Base-by-base conservation (phyloP, 345 rosid genomes). In the Gossypium arboreum region DNA sequence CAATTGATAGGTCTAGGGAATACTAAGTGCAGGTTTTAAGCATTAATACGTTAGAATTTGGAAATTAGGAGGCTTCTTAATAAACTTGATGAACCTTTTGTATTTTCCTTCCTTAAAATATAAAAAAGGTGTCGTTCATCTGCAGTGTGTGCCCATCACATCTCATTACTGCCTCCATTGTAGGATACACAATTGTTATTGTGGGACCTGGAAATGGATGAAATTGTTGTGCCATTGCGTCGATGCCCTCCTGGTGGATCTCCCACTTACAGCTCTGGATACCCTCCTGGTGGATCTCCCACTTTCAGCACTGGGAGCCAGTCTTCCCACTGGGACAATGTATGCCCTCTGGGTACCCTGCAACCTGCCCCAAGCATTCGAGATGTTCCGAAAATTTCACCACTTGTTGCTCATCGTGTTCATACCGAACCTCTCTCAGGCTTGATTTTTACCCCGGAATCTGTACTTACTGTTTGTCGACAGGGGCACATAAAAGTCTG, bases 121-220 rank as follows among this genome's bases (percentile, higher is more conserved):
- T 15, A 52, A 7, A 52, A 52, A 15, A 18, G 3, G 56, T 18
- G n/a, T 4, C 6, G 20, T 52, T 16, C 16, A 52, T 16, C 18
- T 52, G 7, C 20, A 52, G 18, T 1, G 2, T 15, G 18, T 52
- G 7, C 56, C 16, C 9, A 15, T 16, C 74, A 2, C 56, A 3
- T 34, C 52, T 44, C 16, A 39, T 41, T 56, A 18, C 58, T 80
- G 43, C 29, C 25, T 80, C 72, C 12, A 55, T 52, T 63, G 58
- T 93, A 96, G 98, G 99, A 96, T 68, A 93, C 99, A 9, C 97
- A 90, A 73, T 86, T 96, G 84, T 89, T 96, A 75, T 85, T 96
- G 69, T 96, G 99, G 99, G 99, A 96, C 83, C 85, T 96, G 63
- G 97, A 96, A 87, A 85, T 89, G 95, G 99, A 96, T 24, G 99